phyloP scores from a whole-genome alignment of 2,329 filamentous ascomycete genomes.

The Paraphaeosphaeria minitans region DNA sequence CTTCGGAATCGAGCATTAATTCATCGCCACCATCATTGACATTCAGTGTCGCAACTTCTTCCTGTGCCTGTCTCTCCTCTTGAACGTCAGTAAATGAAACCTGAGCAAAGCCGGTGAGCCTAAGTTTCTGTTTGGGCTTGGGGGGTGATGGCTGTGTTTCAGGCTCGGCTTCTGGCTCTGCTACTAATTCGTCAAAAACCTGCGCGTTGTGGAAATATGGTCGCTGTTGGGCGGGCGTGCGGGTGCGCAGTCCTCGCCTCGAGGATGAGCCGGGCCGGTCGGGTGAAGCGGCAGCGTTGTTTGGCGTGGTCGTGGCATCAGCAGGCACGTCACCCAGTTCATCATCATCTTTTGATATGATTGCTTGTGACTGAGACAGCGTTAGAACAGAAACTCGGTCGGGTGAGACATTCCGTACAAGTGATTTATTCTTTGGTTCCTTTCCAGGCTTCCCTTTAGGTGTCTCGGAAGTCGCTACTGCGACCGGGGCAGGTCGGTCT shows the following conservation, averaged over 20 bases:
- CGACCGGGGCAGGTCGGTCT: slow-evolving; percentile 22
- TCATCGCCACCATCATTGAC: slow-evolving; percentile 14
- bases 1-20: background rate
- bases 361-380: slow-evolving; percentile 26
- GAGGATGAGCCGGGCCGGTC: slow-evolving; percentile 25
- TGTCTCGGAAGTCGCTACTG: slow-evolving; percentile 15
- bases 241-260: slow-evolving; percentile 38
- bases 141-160: slow-evolving; percentile 8
- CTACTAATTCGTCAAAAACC: slow-evolving; percentile 32
- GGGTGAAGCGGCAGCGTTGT: slow-evolving; percentile 27
- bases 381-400: slow-evolving; percentile 8
- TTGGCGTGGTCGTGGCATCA: slow-evolving; percentile 9
- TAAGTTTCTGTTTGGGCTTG: slow-evolving; percentile 9
- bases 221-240: slow-evolving; percentile 42
- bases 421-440: slow-evolving; percentile 29
- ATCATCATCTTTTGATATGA: slow-evolving; percentile 16
- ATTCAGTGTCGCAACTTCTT: background rate
- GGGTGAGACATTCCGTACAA: slow-evolving; percentile 19
- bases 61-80: slow-evolving; percentile 5
- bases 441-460: slow-evolving; percentile 30
- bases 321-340: slow-evolving; percentile 15
- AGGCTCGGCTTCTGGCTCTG: slow-evolving; percentile 8
- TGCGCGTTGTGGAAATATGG: slow-evolving; percentile 43
- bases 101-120: slow-evolving; percentile 15
- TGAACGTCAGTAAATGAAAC: slow-evolving; percentile 17